Conservation (phyloP, 2,329 filamentous ascomycete species). For the Hypomyces perniciosus region DNA sequence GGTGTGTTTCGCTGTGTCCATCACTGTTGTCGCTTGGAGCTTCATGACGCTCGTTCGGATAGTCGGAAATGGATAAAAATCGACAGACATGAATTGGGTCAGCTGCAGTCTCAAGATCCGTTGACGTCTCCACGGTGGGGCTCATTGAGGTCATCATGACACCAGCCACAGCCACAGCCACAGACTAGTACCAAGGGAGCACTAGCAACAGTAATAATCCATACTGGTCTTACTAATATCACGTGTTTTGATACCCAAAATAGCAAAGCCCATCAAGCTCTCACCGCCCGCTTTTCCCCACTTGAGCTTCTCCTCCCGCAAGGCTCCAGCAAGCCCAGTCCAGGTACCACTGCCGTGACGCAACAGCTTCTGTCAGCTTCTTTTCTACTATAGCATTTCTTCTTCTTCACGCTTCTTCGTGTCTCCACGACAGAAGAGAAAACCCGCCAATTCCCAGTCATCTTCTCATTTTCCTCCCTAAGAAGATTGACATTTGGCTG, state of each 20-base stretch:
- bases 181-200: too few species aligned
- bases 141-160: background rate
- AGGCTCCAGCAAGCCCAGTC: background rate
- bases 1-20: constrained; percentile 7
- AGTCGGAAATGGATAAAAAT: constrained; percentile 2
- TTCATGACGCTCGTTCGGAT: background rate
- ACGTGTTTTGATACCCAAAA: background rate
- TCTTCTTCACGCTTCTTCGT: constrained; percentile 5
- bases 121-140: constrained; percentile 13
- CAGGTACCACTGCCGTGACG: constrained; percentile 31
- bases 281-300: background rate
- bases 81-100: constrained; percentile 8
- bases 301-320: background rate
- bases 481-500: background rate
- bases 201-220: too few species aligned
- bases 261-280: background rate
- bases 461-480: too few species aligned
- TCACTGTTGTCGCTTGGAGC: background rate
- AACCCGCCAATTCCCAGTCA: too few species aligned
- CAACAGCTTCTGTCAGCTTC: constrained; percentile 17
- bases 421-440: background rate
- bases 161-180: background rate
- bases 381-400: constrained; percentile 11
- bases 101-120: constrained; percentile 1
- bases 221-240: background rate